Evolutionary conservation across 2,329 filamentous ascomycete species (phyloP).

Genomic region (Ophiostoma tasmaniense): DNA sequence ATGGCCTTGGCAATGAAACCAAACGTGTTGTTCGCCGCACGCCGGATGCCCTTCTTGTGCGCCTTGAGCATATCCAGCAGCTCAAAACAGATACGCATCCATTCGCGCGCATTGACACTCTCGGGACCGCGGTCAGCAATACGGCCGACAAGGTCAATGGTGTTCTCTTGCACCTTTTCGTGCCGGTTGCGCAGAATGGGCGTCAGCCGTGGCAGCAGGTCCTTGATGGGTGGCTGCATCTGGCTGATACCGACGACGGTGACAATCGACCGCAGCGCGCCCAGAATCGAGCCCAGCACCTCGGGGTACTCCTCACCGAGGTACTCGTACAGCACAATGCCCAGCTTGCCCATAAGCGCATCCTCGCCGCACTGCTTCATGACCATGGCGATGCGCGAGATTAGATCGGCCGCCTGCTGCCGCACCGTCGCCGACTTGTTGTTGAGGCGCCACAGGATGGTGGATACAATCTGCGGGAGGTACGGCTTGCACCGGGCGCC

Average conservation of each 20-base stretch:
- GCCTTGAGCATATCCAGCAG: conserved; percentile 98
- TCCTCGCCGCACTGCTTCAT: conserved; percentile 99
- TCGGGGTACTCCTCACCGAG: conserved; percentile 97
- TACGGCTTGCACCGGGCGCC: conserved; percentile 93
- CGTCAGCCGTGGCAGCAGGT: conserved; percentile 85
- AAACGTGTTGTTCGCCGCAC: conserved; percentile 98
- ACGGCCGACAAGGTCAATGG: conserved; percentile 93
- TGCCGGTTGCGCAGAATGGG: conserved; percentile 98
- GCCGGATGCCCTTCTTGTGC: conserved; percentile 97
- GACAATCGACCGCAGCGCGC: conserved; percentile 89
- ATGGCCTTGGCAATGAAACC: conserved; percentile 99
- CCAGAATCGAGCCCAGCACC: conserved; percentile 91
- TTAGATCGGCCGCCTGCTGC: conserved; percentile 92
- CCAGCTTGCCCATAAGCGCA: conserved; percentile 88
- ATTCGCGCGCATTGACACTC: conserved; percentile 92
- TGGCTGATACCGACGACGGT: conserved; percentile 95
- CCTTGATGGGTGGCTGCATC: conserved; percentile 96
- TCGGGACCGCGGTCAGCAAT: conserved; percentile 96
- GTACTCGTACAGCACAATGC: conserved; percentile 93
- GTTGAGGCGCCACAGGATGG: conserved; percentile 92
- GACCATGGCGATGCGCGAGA: conserved; percentile 93
- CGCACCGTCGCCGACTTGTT: conserved; percentile 96
- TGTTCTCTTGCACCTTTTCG: conserved; percentile 99
- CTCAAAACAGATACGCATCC: conserved; percentile 99
- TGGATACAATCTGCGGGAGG: conserved; percentile 91